Evolutionary conservation across 23 red algal species (phyloP), one percentile per base, ranked within the genome.

Genomic region (Agarophyton chilense): DNA sequence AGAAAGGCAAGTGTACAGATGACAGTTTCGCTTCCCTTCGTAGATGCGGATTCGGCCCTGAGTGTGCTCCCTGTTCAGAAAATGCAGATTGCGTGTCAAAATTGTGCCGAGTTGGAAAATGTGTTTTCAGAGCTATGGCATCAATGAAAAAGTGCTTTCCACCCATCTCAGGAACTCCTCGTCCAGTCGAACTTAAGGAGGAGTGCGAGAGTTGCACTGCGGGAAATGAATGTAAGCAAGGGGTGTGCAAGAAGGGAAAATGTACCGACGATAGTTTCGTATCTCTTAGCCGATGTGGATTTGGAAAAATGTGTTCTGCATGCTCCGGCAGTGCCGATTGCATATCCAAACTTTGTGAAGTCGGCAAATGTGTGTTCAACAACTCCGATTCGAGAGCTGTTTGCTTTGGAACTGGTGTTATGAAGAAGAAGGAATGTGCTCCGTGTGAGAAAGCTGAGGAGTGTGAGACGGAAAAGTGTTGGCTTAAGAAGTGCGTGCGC

Each of bases 181-280:
- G 29, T 29, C 29, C 60, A 1, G 60, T 65, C 13, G 28, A 26
- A 14, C 2, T 17, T 19, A 74, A 80, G 38, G 77, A 25, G 4
- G 85, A 89, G 38, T 89, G 85, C 32, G 67, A 67, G 0, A 16
- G 51, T 0, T 89, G 85, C 45, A 29, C 0, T 12, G 11, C 10
- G 0, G 54, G 53, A 19, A 29, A 7, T 40, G 61, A 89, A 55
- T 89, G 85, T 35, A 35, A 14, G 32, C 50, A 39, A 51, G 54
- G 72, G 2, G 34, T 78, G 2, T 89, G 85, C 53, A 53, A 44
- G 29, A 79, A 89, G 51, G 85, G 85, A 58, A 89, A 89, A 67
- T 89, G 85, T 41, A 77, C 67, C 8, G 53, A 61, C 38, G 71
- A 65, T 9, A 77, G 61, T 39, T 56, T 65, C 40, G 14, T 10